Percentiles rank a stretch among this genome's conserved stretches.
Evolutionary conservation across 768 basidiomycete genomes (phyloP).

Genomic region (Lepiota venenata): DNA sequence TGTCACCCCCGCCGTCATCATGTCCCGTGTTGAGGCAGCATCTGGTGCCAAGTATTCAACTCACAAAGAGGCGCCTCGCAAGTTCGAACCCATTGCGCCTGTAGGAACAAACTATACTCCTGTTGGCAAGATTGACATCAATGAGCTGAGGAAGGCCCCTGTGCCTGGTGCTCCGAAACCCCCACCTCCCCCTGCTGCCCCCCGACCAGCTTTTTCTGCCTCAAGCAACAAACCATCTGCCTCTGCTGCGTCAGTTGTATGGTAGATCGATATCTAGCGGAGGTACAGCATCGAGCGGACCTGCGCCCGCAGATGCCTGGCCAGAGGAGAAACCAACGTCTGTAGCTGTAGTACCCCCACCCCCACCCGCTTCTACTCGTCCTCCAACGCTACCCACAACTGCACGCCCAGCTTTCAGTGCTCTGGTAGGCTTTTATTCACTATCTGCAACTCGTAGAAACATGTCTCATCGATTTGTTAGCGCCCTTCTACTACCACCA

Average conservation of each 20-base stretch:
- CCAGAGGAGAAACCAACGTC: slow-evolving; percentile 36
- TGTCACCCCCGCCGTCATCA: slow-evolving; percentile 75
- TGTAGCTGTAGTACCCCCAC: slow-evolving; percentile 34
- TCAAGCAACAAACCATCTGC: slow-evolving; percentile 26
- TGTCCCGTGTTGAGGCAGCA: slow-evolving; percentile 82
- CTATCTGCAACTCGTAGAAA: neutral
- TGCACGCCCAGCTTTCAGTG: slow-evolving; percentile 29
- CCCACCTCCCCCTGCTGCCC: slow-evolving; percentile 35
- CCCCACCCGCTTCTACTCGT: slow-evolving; percentile 42
- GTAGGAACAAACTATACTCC: slow-evolving; percentile 77
- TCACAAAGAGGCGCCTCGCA: slow-evolving; percentile 74
- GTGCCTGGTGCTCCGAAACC: slow-evolving; percentile 36
- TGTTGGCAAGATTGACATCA: slow-evolving; percentile 71
- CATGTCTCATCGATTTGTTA: slow-evolving; percentile 8
- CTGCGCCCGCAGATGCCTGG: slow-evolving; percentile 60
- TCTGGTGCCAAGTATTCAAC: slow-evolving; percentile 89
- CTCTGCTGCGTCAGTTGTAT: slow-evolving; percentile 42
- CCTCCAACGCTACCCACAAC: slow-evolving; percentile 41
- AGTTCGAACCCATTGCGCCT: slow-evolving; percentile 76
- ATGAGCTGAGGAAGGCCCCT: slow-evolving; percentile 47
- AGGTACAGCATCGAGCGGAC: slow-evolving; percentile 20
- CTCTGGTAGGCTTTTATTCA: slow-evolving; percentile 23
- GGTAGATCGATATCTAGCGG: slow-evolving; percentile 28
- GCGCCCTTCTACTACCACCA: slow-evolving; percentile 14
- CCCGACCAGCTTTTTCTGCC: slow-evolving; percentile 46